phyloP scores from a whole-genome alignment of 306 rosid species.

The Sesbania bispinosa region DNA sequence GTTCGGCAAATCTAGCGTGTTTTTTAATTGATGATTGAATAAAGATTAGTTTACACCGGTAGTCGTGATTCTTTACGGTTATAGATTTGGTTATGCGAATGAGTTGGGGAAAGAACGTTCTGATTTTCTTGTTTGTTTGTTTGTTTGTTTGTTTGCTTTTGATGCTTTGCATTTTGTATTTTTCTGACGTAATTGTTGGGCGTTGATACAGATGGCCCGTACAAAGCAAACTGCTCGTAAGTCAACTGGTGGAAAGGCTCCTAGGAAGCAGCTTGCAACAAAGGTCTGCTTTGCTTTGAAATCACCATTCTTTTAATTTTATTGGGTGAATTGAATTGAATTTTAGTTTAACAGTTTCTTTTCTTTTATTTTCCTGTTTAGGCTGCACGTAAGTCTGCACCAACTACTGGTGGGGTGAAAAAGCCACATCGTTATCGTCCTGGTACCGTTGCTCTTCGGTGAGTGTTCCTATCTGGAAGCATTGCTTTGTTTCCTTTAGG shows the following conservation, averaged over 20 bases:
- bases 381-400: constrained; percentile 99
- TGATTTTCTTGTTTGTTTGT: neutral
- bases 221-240: constrained; percentile 98
- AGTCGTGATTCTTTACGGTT: neutral
- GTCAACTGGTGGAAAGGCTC: constrained; percentile 96
- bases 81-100: neutral
- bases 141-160: too few species aligned
- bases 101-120: neutral
- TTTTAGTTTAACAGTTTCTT: rapidly evolving
- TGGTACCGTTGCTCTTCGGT: constrained; percentile 97
- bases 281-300: constrained; percentile 49
- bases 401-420: constrained; percentile 95
- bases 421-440: constrained; percentile 96
- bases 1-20: neutral
- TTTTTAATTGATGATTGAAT: neutral
- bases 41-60: neutral
- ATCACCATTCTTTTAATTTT: neutral
- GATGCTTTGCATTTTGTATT: neutral
- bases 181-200: neutral
- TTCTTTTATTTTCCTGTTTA: neutral
- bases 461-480: neutral
- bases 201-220: constrained; percentile 76
- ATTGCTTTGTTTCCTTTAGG: neutral
- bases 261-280: constrained; percentile 95
- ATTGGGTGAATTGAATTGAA: neutral